Base-by-base conservation (phyloP, 495 filamentous ascomycete species). In the Trichoderma asperelloides region DNA sequence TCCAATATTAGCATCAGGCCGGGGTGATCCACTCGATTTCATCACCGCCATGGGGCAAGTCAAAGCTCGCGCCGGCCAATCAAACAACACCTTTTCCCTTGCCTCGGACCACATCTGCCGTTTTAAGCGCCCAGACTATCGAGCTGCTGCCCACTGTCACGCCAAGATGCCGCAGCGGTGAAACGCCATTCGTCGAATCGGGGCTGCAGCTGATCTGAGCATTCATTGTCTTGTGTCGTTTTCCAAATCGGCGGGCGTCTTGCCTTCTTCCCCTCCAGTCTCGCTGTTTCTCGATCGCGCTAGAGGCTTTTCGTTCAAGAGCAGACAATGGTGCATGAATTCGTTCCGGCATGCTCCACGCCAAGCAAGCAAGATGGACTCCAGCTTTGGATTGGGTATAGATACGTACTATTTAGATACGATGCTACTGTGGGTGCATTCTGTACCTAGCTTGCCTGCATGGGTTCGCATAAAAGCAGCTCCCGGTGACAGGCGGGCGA, bases 111-210 rank as follows among this genome's bases (percentile, higher is more conserved):
- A 25, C 55, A 1, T 30, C 55, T 60, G 55, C 27, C 13, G 55
- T 60, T 60, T 60, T 60, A 60, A 60, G 55, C 55, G 55, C 55
- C 55, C 55, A 51, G 47, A n/a, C 47, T 51, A 21, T 51, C 47
- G 55, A 60, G 55, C 55, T 60, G 16, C 30, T 11, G n/a, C 27
- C 16, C 55, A 13, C 55, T 25, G 27, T 60, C 55, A 60, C 25
- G 11, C 27, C 43, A 47, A 15, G 55, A 60, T 60, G 55, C 55
- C 30, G 55, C 55, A 60, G 27, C 47, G 47, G 47, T 51, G 47
- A 51, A 21, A 51, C 47, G 21, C 21, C 47, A 51, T 51, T 51
- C 47, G 47, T 51, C 47, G 18, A 51, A 21, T 51, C n/a, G 3
- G 9, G 4, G 9, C 43, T 18, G 5, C 7, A 23, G 3, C 23